Conservation (phyloP, 129 eudicot genomes). For the Lonicera japonica region DNA sequence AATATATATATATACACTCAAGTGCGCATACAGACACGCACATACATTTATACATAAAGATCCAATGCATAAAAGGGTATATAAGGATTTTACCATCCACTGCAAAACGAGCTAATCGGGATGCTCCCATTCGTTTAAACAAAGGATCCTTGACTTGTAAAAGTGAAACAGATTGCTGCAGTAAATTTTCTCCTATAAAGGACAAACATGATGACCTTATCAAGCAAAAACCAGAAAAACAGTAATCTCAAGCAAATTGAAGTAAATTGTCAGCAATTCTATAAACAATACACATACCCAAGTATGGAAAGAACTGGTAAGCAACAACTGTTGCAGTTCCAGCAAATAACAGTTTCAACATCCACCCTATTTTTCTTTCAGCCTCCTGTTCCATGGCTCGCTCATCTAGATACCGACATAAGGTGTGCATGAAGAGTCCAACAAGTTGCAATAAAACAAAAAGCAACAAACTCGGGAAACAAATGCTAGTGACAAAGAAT, state of each 20-base stretch:
- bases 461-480: no score
- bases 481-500: no score
- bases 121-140: conserved; percentile 93
- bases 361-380: conserved; percentile 82
- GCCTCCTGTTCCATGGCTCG: conserved; percentile 69
- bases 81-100: conserved; percentile 43
- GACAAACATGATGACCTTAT: conserved; percentile 1
- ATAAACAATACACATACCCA: conserved; percentile 39
- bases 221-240: not conserved
- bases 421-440: not conserved
- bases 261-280: no score
- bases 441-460: no score
- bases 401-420: conserved; percentile 44
- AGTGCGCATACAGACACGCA: no score
- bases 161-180: conserved; percentile 86
- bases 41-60: no score
- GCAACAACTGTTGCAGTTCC: conserved; percentile 73
- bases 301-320: conserved; percentile 73
- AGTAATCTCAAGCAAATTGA: not conserved
- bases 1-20: no score
- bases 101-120: conserved; percentile 85
- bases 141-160: conserved; percentile 82
- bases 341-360: conserved; percentile 68
- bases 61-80: no score
- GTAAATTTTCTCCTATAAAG: conserved; percentile 64